Conservation (phyloP, 345 rosid genomes). For the Populus alba region DNA sequence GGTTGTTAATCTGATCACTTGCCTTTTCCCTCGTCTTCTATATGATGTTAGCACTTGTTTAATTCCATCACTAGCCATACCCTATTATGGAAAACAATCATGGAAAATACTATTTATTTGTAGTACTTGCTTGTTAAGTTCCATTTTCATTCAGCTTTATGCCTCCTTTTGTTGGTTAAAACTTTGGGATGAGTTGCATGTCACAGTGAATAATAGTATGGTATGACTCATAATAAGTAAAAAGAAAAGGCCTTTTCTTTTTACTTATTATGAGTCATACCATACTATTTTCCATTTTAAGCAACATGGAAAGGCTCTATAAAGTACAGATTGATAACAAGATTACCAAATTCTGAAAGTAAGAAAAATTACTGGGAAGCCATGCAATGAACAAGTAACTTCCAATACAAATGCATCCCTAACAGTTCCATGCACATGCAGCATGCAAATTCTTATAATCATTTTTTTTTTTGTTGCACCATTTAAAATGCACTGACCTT, state of each 20-base stretch:
- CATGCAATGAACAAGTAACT: not conserved
- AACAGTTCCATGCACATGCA: not conserved
- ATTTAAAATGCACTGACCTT: slow-evolving; percentile 56
- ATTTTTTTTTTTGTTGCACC: not conserved
- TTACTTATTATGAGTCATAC: too few relatives aligned
- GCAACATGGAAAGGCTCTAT: not conserved
- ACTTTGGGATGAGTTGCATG: not conserved
- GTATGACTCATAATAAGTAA: not conserved
- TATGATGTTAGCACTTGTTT: not conserved
- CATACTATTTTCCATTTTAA: not conserved
- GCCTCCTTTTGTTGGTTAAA: not conserved
- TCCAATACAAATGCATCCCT: not conserved
- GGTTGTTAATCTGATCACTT: not conserved
- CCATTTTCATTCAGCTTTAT: not conserved
- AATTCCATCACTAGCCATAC: not conserved
- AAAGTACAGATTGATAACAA: not conserved
- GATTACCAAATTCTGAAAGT: not conserved
- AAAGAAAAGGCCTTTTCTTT: not conserved
- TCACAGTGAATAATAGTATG: not conserved
- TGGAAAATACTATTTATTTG: too few relatives aligned
- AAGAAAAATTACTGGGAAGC: not conserved
- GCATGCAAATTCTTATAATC: not conserved
- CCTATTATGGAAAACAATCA: not conserved
- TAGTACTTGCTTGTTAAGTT: not conserved
- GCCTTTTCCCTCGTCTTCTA: not conserved